Evolutionary conservation across 306 rosid species (phyloP).

Genomic region (Begonia fuchsioides): DNA sequence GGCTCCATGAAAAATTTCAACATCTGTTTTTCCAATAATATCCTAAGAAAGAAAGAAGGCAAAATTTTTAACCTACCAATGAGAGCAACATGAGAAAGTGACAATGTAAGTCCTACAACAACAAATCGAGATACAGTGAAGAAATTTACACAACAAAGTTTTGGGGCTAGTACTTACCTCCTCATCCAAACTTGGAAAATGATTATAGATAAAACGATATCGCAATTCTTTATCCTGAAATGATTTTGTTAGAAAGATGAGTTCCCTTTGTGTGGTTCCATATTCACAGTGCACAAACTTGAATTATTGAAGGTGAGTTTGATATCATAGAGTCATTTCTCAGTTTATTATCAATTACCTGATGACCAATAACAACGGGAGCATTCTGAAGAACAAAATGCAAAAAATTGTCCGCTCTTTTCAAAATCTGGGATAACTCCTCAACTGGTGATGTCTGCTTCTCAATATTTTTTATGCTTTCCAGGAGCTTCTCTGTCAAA

Average conservation of each 20-base stretch:
- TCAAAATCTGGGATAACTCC: constrained; percentile 71
- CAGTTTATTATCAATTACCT: constrained; percentile 28
- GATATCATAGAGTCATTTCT: background rate
- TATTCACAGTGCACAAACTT: background rate
- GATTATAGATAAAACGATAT: constrained; percentile 94
- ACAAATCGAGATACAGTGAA: background rate
- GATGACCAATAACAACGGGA: constrained; percentile 96
- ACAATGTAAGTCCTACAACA: background rate
- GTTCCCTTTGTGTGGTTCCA: background rate
- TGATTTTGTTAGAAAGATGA: constrained; percentile 10
- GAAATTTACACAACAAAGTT: background rate
- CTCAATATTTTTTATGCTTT: constrained; percentile 52
- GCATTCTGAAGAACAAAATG: constrained; percentile 98
- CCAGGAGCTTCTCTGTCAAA: constrained; percentile 52
- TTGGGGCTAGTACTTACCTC: constrained; percentile 50
- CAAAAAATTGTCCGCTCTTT: constrained; percentile 76
- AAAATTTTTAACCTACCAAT: background rate
- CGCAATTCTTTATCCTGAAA: constrained; percentile 86
- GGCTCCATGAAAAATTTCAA: constrained; percentile 75
- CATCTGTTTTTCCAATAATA: constrained; percentile 85
- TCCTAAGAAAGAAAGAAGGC: constrained; percentile 34
- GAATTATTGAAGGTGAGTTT: background rate
- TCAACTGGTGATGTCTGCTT: constrained; percentile 83
- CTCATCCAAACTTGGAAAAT: constrained; percentile 87
- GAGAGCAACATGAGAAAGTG: no score